phyloP scores from a whole-genome alignment of 2,329 filamentous ascomycete species.

The Aureobasidium sp. region DNA sequence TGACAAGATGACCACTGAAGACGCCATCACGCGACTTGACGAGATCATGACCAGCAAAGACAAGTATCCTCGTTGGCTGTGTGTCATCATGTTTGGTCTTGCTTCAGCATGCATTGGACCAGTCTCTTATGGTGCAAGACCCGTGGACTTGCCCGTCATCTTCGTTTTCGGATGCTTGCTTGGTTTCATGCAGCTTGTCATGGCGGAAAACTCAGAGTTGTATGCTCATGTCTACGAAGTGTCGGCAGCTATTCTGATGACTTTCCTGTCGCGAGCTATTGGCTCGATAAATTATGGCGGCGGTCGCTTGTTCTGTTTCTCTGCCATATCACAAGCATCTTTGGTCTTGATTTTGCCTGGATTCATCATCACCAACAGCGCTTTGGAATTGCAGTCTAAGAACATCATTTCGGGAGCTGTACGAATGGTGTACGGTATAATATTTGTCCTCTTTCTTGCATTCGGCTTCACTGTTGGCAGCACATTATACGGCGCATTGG shows the following conservation, averaged over 20 bases:
- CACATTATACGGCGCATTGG: constrained; percentile 35
- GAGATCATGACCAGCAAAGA: constrained; percentile 49
- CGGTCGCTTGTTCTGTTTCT: constrained; percentile 35
- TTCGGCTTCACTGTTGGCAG: constrained; percentile 39
- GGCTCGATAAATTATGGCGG: constrained; percentile 33
- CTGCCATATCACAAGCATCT: constrained; percentile 35
- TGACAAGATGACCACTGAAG: constrained; percentile 61
- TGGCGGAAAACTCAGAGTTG: constrained; percentile 63
- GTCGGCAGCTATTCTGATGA: constrained; percentile 35
- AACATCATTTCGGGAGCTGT: constrained; percentile 37
- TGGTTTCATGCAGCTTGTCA: constrained; percentile 61
- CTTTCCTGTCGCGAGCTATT: constrained; percentile 35
- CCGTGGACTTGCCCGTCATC: constrained; percentile 65
- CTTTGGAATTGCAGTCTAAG: constrained; percentile 35
- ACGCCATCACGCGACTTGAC: constrained; percentile 55
- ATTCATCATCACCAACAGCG: constrained; percentile 36
- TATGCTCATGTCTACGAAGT: constrained; percentile 44
- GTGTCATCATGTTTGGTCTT: constrained; percentile 60
- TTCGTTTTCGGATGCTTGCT: constrained; percentile 67
- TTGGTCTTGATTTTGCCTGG: constrained; percentile 38
- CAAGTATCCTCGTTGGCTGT: constrained; percentile 40
- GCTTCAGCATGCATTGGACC: constrained; percentile 66
- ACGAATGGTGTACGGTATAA: constrained; percentile 39
- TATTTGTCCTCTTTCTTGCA: constrained; percentile 39
- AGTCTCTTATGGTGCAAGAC: constrained; percentile 66